Evolutionary conservation across 2,329 filamentous ascomycete genomes (phyloP).

Genomic region (Colletotrichum caudatum): DNA sequence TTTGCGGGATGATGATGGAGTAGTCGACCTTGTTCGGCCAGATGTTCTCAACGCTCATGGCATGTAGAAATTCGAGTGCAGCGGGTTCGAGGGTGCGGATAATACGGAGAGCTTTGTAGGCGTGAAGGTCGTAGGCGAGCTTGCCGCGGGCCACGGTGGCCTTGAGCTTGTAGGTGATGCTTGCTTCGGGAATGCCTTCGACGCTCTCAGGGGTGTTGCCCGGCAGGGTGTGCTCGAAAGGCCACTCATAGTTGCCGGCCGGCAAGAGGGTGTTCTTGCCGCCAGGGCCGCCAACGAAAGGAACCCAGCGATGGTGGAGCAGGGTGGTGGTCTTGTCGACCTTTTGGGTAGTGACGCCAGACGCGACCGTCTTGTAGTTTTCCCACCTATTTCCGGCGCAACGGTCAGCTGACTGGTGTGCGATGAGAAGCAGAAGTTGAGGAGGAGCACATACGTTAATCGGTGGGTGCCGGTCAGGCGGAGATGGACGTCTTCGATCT

Average conservation of each 20-base stretch:
- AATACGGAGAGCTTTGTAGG: conserved; percentile 82
- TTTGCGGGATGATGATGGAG: conserved; percentile 91
- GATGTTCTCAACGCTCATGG: conserved; percentile 96
- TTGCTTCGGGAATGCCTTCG: conserved; percentile 87
- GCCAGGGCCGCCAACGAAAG: conserved; percentile 70
- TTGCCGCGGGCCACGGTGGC: conserved; percentile 89
- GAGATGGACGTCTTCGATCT: conserved; percentile 79
- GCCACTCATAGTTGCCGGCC: conserved; percentile 86
- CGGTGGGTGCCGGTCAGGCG: conserved; percentile 78
- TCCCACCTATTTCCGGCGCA: conserved; percentile 57
- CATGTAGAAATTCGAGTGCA: conserved; percentile 82
- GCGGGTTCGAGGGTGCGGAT: conserved; percentile 82
- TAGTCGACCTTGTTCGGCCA: conserved; percentile 99
- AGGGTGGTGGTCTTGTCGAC: conserved; percentile 71
- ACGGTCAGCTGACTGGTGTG: conserved; percentile 28
- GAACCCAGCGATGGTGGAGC: conserved; percentile 76
- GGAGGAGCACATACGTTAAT: conserved; percentile 68
- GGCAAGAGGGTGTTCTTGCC: conserved; percentile 70
- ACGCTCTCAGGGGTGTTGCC: conserved; percentile 86
- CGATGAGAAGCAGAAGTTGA: conserved; percentile 20
- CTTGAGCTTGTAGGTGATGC: conserved; percentile 90
- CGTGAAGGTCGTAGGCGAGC: conserved; percentile 86
- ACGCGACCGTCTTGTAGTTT: conserved; percentile 65
- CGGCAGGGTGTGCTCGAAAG: conserved; percentile 80
- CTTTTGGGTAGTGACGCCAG: conserved; percentile 69